Percentiles rank a stretch among this genome's conserved stretches.
Conservation (phyloP, 495 filamentous ascomycete genomes). For the Cenococcum geophilum region DNA sequence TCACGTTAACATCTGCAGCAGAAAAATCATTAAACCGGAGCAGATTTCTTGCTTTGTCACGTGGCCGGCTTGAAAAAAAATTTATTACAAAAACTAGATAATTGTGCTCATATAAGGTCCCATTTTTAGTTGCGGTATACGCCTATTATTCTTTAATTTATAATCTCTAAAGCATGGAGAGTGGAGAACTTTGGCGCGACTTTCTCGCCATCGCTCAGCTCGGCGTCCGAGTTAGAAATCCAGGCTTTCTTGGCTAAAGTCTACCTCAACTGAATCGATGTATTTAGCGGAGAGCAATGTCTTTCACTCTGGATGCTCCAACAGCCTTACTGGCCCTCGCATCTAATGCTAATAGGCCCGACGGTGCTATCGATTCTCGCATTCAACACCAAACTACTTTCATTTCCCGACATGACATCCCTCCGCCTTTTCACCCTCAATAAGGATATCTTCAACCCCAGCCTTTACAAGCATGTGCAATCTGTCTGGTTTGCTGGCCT, state of each 20-base stretch:
- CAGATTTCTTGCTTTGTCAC: no score
- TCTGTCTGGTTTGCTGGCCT: conserved; percentile 31
- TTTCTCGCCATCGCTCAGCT: not conserved
- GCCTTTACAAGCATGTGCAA: conserved; percentile 28
- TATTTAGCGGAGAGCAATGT: no score
- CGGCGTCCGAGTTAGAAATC: not conserved
- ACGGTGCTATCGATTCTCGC: not conserved
- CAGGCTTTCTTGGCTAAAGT: not conserved
- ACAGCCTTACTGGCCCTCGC: not conserved
- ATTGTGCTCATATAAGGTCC: no score
- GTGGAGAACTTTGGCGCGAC: no score
- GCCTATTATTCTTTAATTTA: no score
- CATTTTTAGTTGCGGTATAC: no score
- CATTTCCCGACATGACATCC: not conserved
- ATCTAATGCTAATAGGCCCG: not conserved
- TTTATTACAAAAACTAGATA: no score
- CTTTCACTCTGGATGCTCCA: not conserved
- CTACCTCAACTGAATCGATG: no score
- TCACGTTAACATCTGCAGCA: no score
- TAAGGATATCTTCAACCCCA: conserved; percentile 35
- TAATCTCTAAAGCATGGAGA: no score
- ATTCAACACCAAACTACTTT: not conserved
- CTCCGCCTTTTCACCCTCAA: conserved; percentile 30
- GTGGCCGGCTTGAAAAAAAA: no score
- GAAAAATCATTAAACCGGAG: no score